Conservation (phyloP, 371 early-diverging fungal species). For the Parasitella parasitica region DNA sequence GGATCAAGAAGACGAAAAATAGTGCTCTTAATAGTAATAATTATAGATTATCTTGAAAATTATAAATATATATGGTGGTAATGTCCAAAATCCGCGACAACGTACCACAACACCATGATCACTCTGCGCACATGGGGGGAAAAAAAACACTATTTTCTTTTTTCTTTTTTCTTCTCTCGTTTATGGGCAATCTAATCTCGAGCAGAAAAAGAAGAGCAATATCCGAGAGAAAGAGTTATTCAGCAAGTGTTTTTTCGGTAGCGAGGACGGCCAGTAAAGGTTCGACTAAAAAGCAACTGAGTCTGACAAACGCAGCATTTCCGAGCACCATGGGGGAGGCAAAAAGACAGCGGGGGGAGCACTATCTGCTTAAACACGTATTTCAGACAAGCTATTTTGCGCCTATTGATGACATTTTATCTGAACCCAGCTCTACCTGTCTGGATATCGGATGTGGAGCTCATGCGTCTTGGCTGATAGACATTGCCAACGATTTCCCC, state of each 20-base stretch:
- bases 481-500: conserved; percentile 38
- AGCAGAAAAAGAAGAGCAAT: not conserved
- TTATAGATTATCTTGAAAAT: not conserved
- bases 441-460: conserved; percentile 40
- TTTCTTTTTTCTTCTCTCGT: not conserved
- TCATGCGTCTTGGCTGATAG: conserved; percentile 35
- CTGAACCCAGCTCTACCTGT: conserved; percentile 1
- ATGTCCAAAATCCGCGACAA: not conserved
- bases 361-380: conserved; percentile 36
- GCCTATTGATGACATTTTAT: conserved; percentile 25
- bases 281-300: not conserved
- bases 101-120: not conserved
- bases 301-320: conserved; percentile 9
- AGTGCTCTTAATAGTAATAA: not conserved
- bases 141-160: not conserved
- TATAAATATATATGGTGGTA: not conserved
- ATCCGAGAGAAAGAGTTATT: not conserved
- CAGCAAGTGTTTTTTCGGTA: not conserved
- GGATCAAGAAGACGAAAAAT: not conserved
- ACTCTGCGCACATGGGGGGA: not conserved
- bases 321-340: conserved; percentile 23
- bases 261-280: not conserved
- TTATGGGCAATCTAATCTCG: not conserved
- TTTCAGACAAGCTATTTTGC: conserved; percentile 39
- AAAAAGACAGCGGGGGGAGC: conserved; percentile 22